Evolutionary conservation across 176 grass and related monocot genomes (phyloP).

Genomic region (Oryza glumipatula): DNA sequence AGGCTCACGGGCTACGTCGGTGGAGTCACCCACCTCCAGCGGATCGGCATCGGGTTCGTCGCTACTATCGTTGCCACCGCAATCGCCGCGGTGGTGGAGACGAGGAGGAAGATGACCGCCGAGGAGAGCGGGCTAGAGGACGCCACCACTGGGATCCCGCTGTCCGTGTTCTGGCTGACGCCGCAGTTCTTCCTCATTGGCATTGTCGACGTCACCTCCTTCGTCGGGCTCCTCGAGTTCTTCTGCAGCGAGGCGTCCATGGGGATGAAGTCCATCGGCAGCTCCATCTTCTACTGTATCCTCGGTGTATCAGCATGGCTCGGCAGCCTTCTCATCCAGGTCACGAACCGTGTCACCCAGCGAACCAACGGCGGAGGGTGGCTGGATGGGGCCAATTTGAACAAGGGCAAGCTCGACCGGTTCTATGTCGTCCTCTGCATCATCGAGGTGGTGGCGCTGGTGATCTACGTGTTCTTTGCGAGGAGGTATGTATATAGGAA

Average conservation of each 20-base stretch:
- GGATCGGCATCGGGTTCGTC: conserved; percentile 61
- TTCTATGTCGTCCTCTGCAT: conserved; percentile 72
- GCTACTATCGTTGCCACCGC: conserved; percentile 52
- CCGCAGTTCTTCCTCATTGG: conserved; percentile 81
- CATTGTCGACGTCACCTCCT: conserved; percentile 81
- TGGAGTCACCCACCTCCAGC: conserved; percentile 74
- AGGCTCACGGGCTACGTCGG: conserved; percentile 64
- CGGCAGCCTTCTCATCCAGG: conserved; percentile 62
- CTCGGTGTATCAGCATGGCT: conserved; percentile 66
- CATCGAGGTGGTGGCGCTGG: conserved; percentile 56
- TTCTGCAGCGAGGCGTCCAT: conserved; percentile 76
- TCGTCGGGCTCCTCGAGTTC: conserved; percentile 87
- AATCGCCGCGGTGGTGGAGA: conserved; percentile 43
- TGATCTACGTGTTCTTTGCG: conserved; percentile 61
- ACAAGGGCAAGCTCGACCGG: conserved; percentile 67
- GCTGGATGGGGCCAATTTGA: conserved; percentile 78
- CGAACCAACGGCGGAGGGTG: conserved; percentile 42
- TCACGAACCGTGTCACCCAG: conserved; percentile 59
- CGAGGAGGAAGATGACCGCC: conserved; percentile 48
- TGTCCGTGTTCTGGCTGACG: conserved; percentile 78
- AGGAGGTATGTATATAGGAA: conserved; percentile 69
- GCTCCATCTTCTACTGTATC: conserved; percentile 81
- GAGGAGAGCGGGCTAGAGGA: conserved; percentile 19
- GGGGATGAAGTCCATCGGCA: conserved; percentile 87
- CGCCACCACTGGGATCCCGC: conserved; percentile 19